Conservation (phyloP, 768 basidiomycete genomes). For the Termitomyces sp. region DNA sequence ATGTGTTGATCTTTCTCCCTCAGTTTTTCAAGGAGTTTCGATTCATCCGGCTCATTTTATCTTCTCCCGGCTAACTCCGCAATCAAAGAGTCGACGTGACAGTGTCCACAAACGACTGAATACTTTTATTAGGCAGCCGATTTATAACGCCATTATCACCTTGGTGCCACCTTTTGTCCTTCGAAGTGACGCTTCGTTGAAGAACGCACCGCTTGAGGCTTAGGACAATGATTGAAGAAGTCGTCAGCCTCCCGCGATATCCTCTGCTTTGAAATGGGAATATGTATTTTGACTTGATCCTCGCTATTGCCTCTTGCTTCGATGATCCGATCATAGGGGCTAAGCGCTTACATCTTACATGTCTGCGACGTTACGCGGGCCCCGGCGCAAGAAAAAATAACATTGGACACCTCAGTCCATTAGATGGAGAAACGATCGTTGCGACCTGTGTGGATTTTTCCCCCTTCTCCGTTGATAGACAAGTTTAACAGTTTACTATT, state of each 20-base stretch:
- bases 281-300: not conserved
- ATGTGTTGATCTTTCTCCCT: too few species aligned
- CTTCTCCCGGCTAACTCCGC: not conserved
- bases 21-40: too few species aligned
- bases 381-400: not conserved
- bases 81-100: not conserved
- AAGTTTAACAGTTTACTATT: not conserved
- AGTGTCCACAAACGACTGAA: conserved; percentile 2
- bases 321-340: not conserved
- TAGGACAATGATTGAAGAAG: not conserved
- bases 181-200: not conserved
- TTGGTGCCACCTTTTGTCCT: conserved; percentile 2
- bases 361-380: not conserved
- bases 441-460: not conserved
- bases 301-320: not conserved
- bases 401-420: not conserved
- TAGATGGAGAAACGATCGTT: not conserved
- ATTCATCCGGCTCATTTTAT: not conserved
- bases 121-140: conserved; percentile 4
- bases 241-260: not conserved
- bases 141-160: conserved; percentile 8
- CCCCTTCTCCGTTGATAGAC: not conserved
- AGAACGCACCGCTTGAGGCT: not conserved
- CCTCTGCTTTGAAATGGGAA: not conserved
- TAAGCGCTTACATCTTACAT: not conserved